These are phyloP conservation scores for Stemphylium beticola DNA, from an alignment of 2,329 filamentous ascomycete genomes.

Conservation along the genomic window DNA sequence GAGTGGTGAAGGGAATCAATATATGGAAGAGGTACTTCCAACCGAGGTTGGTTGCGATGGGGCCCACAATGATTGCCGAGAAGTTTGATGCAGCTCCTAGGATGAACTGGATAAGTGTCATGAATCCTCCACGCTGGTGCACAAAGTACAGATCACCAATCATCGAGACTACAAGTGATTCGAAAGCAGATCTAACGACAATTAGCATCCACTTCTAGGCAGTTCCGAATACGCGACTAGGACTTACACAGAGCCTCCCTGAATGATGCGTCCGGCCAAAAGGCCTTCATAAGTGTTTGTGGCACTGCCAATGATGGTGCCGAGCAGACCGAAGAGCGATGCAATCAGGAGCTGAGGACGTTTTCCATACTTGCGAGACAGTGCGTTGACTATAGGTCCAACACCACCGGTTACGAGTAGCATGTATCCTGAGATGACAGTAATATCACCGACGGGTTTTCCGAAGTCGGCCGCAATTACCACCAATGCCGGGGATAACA, in stretches of 20 bases:
- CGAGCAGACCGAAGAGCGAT: conserved; percentile 38
- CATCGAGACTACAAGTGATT: conserved; percentile 44
- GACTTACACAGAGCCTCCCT: conserved; percentile 35
- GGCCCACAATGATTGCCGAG: conserved; percentile 45
- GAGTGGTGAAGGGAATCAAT: conserved; percentile 55
- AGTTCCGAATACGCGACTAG: too few species aligned
- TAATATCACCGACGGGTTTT: conserved; percentile 38
- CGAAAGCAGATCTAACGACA: conserved; percentile 39
- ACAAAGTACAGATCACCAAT: conserved; percentile 48
- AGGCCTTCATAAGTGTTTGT: conserved; percentile 39
- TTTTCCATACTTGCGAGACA: conserved; percentile 44
- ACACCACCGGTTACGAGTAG: conserved; percentile 43
- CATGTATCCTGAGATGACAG: conserved; percentile 48
- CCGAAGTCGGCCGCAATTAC: conserved; percentile 41
- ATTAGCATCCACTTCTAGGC: conserved; percentile 19
- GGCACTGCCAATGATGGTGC: conserved; percentile 37
- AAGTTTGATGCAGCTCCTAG: conserved; percentile 46
- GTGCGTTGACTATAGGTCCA: conserved; percentile 43
- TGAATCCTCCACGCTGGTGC: conserved; percentile 44
- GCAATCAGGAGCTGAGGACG: conserved; percentile 40
- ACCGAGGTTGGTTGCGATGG: conserved; percentile 43
- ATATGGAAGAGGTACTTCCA: conserved; percentile 55
- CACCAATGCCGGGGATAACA: conserved; percentile 46
- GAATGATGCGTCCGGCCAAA: conserved; percentile 42
- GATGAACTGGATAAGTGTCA: conserved; percentile 47